Base-by-base conservation (phyloP, 2,329 filamentous ascomycete species). In the Plenodomus tracheiphilus region DNA sequence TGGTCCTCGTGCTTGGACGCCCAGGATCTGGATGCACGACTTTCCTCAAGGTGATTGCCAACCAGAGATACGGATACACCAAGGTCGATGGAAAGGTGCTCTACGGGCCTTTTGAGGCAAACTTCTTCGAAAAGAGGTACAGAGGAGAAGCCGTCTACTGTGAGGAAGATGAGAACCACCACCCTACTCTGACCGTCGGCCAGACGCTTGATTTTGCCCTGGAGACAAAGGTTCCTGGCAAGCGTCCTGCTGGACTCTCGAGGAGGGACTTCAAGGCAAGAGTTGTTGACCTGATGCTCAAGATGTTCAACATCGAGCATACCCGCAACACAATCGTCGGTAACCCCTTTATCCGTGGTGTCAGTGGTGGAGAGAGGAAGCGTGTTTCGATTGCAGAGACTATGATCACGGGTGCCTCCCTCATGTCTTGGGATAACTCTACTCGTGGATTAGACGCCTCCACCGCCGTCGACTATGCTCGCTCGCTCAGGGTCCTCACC, bases 251-350 rank as follows among this genome's bases (percentile, higher is more conserved):
- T 3, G 89, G 89, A 18, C 81, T 94, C 59, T 85, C 82, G 34
- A 88, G 88, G 68, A 70, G 74, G 5, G 85, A 88, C 15, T 93
- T 93, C 77, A 92, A 92, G 75, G 80, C 88, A 41, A 84, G 85
- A 59, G 85, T 95, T 48, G 77, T 92, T 52, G 80, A 84, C 16
- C 83, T 87, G 63, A 79, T 96, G 50, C 78, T 96, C 43, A 90
- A 89, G 65, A 94, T 95, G 88, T 95, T 96, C 79, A 94, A 93
- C 67, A 96, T 96, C 45, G 88, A 92, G 70, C 91, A 96, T 71
- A 95, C 91, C 0, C 82, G 84, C 43, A 83, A 91, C 67, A 97
- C 92, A 0, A 84, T 93, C 22, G 90, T 96, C 20, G 92, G 92
- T 7, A 88, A 94, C 54, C 82, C 84, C 1, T 91, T 93, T 54